Evolutionary conservation across 139 green algal genomes (phyloP).

Genomic region (Haematococcus sp.): DNA sequence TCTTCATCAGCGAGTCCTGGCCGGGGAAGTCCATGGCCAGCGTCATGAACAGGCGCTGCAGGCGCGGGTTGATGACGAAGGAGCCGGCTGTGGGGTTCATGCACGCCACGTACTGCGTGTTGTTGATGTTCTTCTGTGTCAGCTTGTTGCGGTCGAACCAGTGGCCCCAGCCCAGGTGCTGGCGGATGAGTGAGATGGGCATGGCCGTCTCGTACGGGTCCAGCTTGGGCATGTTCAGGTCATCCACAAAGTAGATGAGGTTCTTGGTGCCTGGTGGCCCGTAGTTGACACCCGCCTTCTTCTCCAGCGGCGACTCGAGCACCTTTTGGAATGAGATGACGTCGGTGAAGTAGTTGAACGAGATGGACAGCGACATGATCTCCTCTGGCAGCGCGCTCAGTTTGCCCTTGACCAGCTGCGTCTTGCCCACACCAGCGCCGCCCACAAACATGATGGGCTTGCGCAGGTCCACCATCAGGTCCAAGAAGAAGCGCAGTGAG

Average conservation of each 20-base stretch:
- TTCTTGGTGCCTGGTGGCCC: constrained; percentile 80
- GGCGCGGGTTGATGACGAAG: constrained; percentile 86
- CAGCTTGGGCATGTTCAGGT: constrained; percentile 89
- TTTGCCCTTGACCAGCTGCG: constrained; percentile 88
- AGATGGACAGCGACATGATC: constrained; percentile 67
- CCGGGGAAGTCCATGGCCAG: constrained; percentile 85
- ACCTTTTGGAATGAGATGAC: constrained; percentile 47
- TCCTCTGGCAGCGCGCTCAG: constrained; percentile 70
- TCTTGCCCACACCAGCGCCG: constrained; percentile 79
- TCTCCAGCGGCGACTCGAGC: constrained; percentile 85
- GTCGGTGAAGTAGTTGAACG: constrained; percentile 89
- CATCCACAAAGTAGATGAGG: constrained; percentile 91
- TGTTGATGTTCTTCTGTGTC: constrained; percentile 89
- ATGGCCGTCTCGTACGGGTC: constrained; percentile 90
- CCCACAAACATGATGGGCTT: constrained; percentile 95
- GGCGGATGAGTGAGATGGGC: constrained; percentile 86
- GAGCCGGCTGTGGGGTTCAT: constrained; percentile 92
- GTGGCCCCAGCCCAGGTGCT: constrained; percentile 90
- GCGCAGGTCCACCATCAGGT: constrained; percentile 70
- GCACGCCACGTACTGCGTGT: constrained; percentile 82
- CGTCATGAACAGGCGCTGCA: constrained; percentile 92
- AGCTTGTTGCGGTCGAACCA: constrained; percentile 89
- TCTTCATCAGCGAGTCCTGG: constrained; percentile 85
- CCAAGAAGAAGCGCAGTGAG: constrained; percentile 81
- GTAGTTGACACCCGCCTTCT: constrained; percentile 88